Percentiles rank a stretch among this genome's conserved stretches.
These are phyloP conservation scores for Bromus sterilis DNA, from an alignment of 176 grass and related monocot species.

Conservation along the genomic window DNA sequence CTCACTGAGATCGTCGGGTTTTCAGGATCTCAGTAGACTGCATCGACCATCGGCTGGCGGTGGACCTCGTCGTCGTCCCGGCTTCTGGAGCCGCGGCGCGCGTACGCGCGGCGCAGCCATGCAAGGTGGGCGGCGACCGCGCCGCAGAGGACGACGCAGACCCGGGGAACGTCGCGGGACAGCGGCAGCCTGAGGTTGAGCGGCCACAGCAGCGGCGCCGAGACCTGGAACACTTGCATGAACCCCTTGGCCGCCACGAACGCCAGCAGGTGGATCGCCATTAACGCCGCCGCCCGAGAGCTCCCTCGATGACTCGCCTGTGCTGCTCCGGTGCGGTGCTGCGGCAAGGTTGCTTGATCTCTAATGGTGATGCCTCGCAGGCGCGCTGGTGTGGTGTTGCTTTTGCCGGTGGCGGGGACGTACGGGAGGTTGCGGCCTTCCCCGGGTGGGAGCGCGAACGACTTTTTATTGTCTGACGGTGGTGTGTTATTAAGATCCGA, in stretches of 20 bases:
- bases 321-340: not conserved
- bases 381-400: not conserved
- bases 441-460: not conserved
- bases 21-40: not conserved
- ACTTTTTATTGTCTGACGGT: not conserved
- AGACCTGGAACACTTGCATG: slow-evolving; percentile 18
- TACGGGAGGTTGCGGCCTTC: not conserved
- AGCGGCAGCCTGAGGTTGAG: slow-evolving; percentile 18
- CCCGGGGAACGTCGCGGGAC: slow-evolving; percentile 15
- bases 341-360: not conserved
- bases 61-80: not conserved
- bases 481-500: not conserved
- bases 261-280: slow-evolving; percentile 24
- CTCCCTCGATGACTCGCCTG: too few species aligned
- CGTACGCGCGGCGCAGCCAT: not conserved
- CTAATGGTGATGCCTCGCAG: not conserved
- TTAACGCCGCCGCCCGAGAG: not conserved
- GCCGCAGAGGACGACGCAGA: slow-evolving; percentile 8
- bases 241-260: not conserved
- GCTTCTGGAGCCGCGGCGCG: not conserved
- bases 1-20: not conserved
- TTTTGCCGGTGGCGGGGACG: not conserved
- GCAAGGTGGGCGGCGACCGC: not conserved
- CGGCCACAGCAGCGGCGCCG: slow-evolving; percentile 23
- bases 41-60: slow-evolving; percentile 19